Evolutionary conservation across 345 rosid genomes (phyloP).

Genomic region (Syzygium jambos): DNA sequence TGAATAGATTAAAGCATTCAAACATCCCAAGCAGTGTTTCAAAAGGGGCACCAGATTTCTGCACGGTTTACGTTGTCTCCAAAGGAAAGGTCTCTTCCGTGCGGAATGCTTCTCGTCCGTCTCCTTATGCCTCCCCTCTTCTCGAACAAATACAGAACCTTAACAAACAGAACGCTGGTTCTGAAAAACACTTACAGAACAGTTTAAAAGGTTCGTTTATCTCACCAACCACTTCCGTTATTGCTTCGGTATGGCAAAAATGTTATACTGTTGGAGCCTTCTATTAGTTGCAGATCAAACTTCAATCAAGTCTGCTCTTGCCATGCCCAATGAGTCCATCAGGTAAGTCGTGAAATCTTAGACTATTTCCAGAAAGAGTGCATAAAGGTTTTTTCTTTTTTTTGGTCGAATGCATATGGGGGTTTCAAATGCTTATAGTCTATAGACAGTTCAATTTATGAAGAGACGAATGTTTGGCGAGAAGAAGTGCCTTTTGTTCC

Average conservation of each 20-base stretch:
- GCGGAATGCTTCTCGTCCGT: conserved; percentile 48
- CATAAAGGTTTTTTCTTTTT: background rate
- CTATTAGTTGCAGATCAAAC: conserved; percentile 25
- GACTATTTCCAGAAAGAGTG: background rate
- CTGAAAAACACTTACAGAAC: conserved; percentile 17
- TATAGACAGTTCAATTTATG: background rate
- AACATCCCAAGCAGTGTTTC: conserved; percentile 52
- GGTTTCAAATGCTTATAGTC: background rate
- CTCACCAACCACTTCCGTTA: background rate
- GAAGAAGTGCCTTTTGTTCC: background rate
- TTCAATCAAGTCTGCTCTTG: conserved; percentile 19
- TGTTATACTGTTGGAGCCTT: background rate
- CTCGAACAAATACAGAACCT: conserved; percentile 34
- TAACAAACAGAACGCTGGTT: background rate
- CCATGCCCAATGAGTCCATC: conserved; percentile 25
- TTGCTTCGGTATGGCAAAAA: background rate
- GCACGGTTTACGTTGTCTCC: conserved; percentile 61
- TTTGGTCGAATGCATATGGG: background rate
- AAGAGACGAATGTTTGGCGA: background rate
- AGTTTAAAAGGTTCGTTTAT: conserved; percentile 35
- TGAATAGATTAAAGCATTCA: conserved; percentile 48
- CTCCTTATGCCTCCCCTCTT: conserved; percentile 56
- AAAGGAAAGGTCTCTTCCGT: conserved; percentile 67
- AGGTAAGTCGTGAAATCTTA: conserved; percentile 23
- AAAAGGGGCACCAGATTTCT: conserved; percentile 80